Evolutionary conservation across 2,329 filamentous ascomycete species (phyloP), one percentile per base, ranked within the genome.

Genomic region (Penicillium capsulatum): DNA sequence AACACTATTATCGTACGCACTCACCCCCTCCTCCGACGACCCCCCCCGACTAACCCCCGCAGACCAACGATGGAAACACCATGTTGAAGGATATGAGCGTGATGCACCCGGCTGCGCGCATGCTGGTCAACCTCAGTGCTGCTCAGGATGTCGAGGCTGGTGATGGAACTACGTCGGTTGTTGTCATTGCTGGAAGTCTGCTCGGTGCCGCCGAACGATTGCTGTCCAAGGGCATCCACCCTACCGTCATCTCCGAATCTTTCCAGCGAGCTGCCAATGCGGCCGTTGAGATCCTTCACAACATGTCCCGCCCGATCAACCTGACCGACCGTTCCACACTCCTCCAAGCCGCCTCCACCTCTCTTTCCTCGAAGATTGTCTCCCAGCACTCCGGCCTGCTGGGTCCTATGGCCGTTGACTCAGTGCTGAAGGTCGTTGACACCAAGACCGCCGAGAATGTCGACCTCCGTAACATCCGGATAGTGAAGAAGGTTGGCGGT

Each of bases 1-100:
- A 87, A 94, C 69, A 96, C 90, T 42, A 92, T 97, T 67, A 98
- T 98, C 72, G 71, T 74, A 65, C 58, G 70, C 55, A 50, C 29
- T 38, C 40, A 40, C 22, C 24, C 45, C 41, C 36, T 40, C 38
- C 35, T 36, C 30, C 30, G 37, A 34, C 43, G 27, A 34, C 40
- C 15, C 22, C 36, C 35, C 32, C 40, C 44, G 38, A 59, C 65
- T 64, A 53, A 69, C 48, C 47, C 45, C 45, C 48, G 47, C 51
- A 74, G 70, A 98, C 92, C 62, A 98, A 98, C 75, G 92, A 98
- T 71, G 92, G 92, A 67, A 94, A 94, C 74, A 98, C 92, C 42
- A 98, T 98, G 91, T 74, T 98, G 63, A 94, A 86, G 73, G 91
- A 91, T 75, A 97, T 98, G 92, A 86, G 87, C 52, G 92, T 98